A percentile compares a stretch with the other conserved stretches of the same genome.
Evolutionary conservation across 495 filamentous ascomycete species (phyloP).

Genomic region (Aspergillus campestris): DNA sequence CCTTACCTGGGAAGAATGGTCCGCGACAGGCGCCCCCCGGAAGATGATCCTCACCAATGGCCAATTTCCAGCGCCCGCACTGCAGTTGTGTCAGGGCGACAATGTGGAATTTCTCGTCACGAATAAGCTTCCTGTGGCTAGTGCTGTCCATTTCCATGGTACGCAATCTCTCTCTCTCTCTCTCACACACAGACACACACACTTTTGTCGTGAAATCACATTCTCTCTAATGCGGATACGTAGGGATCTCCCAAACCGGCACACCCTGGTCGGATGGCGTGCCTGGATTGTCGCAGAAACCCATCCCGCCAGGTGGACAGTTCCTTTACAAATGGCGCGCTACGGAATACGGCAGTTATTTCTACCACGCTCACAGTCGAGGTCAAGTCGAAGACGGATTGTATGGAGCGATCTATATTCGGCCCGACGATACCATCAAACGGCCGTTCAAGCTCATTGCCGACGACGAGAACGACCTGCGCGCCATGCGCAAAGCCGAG

Average conservation of each 20-base stretch:
- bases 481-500: slow-evolving; percentile 41
- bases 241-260: slow-evolving; percentile 10
- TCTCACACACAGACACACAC: too few relatives aligned
- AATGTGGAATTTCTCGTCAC: slow-evolving; percentile 48
- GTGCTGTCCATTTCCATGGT: slow-evolving; percentile 44
- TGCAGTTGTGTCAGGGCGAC: slow-evolving; percentile 46
- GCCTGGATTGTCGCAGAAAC: slow-evolving; percentile 38
- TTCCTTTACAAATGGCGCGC: slow-evolving; percentile 45
- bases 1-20: slow-evolving; percentile 12
- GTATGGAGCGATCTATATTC: slow-evolving; percentile 13
- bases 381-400: slow-evolving; percentile 45
- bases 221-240: not conserved
- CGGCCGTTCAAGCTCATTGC: slow-evolving; percentile 40
- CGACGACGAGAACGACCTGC: slow-evolving; percentile 22
- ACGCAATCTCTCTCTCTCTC: not conserved
- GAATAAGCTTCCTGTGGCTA: slow-evolving; percentile 42
- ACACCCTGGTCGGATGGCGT: slow-evolving; percentile 47
- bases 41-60: slow-evolving; percentile 48
- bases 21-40: slow-evolving; percentile 14
- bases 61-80: slow-evolving; percentile 47
- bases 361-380: slow-evolving; percentile 44
- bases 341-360: slow-evolving; percentile 42
- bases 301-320: slow-evolving; percentile 35
- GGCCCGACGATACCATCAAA: slow-evolving; percentile 8
- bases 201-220: not conserved